A percentile compares a stretch with the other conserved stretches of the same genome.
phyloP scores from a whole-genome alignment of 805 yeast genomes.

The Ogataea methylovora region DNA sequence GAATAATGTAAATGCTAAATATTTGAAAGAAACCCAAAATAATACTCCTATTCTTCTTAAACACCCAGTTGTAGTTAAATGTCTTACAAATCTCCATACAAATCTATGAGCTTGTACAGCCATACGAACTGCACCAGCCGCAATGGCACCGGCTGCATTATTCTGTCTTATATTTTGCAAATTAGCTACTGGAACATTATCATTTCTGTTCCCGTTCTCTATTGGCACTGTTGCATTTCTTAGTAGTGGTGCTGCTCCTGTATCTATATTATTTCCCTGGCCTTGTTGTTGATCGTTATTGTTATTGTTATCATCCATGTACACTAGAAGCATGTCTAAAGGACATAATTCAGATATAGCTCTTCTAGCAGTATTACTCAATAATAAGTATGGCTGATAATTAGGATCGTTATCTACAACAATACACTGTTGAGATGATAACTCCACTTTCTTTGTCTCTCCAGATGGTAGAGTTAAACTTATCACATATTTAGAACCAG shows the following conservation, averaged over 20 bases:
- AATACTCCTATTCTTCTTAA: background rate
- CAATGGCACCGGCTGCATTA: too few species aligned
- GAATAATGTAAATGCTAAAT: background rate
- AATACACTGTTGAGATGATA: constrained; percentile 35
- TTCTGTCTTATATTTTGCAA: too few species aligned
- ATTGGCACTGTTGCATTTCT: too few species aligned
- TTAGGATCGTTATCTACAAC: constrained; percentile 21
- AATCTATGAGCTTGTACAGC: background rate
- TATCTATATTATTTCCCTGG: background rate
- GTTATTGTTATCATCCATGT: background rate
- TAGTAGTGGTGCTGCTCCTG: background rate
- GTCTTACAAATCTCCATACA: background rate
- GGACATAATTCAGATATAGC: constrained; percentile 16
- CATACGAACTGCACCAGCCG: too few species aligned
- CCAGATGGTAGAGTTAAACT: constrained; percentile 9
- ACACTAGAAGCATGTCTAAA: constrained; percentile 4
- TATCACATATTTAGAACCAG: constrained; percentile 21
- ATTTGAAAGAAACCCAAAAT: background rate
- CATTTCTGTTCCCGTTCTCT: too few species aligned
- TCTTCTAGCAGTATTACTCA: constrained; percentile 29
- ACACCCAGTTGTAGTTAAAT: background rate
- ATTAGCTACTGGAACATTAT: too few species aligned
- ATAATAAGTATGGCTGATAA: constrained; percentile 29
- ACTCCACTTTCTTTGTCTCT: constrained; percentile 8
- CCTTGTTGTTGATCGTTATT: constrained; percentile 3